A percentile compares a stretch with the other conserved stretches of the same genome.
Conservation (phyloP, 129 eudicot species). For the Centella asiatica region DNA sequence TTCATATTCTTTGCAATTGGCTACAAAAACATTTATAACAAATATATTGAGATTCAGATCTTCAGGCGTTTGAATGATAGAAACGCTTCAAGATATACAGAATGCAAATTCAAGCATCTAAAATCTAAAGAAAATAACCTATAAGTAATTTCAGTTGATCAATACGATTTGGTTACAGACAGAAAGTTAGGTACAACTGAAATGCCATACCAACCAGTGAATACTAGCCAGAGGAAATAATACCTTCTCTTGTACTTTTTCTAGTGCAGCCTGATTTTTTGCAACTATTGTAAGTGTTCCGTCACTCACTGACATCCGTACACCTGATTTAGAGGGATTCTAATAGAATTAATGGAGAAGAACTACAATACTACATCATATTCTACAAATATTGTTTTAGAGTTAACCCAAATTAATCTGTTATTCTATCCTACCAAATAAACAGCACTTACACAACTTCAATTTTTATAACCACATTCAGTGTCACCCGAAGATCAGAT, state of each 20-base stretch:
- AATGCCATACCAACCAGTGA: neutral
- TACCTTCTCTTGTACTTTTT: conserved; percentile 85
- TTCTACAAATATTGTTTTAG: neutral
- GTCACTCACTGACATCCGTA: conserved; percentile 74
- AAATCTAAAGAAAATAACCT: neutral
- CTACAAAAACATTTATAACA: neutral
- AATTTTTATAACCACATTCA: neutral
- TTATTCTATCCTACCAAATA: neutral
- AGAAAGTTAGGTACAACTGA: neutral
- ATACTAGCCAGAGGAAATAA: conserved; percentile 1
- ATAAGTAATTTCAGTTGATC: neutral
- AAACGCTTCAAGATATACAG: neutral
- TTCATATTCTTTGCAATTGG: neutral
- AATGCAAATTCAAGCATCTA: neutral
- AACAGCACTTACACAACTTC: neutral
- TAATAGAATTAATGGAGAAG: neutral
- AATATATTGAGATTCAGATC: neutral
- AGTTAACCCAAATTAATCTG: neutral
- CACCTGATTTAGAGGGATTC: conserved; percentile 36
- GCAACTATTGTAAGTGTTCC: conserved; percentile 68
- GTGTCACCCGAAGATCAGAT: neutral
- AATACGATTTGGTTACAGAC: too few species aligned
- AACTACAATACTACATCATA: neutral
- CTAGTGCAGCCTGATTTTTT: conserved; percentile 66
- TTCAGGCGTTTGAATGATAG: neutral